phyloP scores from a whole-genome alignment of 2,329 filamentous ascomycete genomes.

The Nemania bipapillata region DNA sequence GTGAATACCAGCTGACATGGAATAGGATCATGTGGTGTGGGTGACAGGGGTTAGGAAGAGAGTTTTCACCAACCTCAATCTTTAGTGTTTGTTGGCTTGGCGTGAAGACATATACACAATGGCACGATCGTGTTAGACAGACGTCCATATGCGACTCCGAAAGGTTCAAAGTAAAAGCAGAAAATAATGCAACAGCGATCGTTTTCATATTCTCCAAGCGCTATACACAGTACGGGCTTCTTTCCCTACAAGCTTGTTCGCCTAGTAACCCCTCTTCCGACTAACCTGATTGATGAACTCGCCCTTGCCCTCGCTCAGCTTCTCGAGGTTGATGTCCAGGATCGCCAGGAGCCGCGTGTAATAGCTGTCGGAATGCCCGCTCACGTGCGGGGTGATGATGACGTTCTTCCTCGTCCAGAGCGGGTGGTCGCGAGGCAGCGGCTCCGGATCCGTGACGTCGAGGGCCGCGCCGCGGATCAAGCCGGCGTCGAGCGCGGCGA shows the following conservation, averaged over 20 bases:
- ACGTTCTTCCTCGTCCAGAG: slow-evolving; percentile 72
- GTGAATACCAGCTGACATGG: too few relatives aligned
- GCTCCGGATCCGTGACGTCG: slow-evolving; percentile 77
- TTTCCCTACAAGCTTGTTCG: neutral
- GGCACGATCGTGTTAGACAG: neutral
- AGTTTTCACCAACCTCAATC: neutral
- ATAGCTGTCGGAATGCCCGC: slow-evolving; percentile 47
- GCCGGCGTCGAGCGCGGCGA: slow-evolving; percentile 61
- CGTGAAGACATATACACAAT: neutral
- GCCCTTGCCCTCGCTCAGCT: slow-evolving; percentile 44
- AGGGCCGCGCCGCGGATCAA: slow-evolving; percentile 67
- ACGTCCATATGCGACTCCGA: neutral
- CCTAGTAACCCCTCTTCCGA: slow-evolving; percentile 49
- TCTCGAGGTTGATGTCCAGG: slow-evolving; percentile 46
- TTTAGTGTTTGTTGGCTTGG: neutral
- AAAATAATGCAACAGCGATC: neutral
- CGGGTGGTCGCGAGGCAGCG: slow-evolving; percentile 68
- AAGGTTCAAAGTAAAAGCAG: neutral
- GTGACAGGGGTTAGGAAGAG: neutral
- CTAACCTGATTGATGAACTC: slow-evolving; percentile 50
- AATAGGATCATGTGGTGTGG: neutral
- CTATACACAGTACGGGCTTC: neutral
- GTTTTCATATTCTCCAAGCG: too few relatives aligned
- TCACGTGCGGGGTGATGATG: slow-evolving; percentile 60
- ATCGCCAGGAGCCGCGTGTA: slow-evolving; percentile 45